Conservation (phyloP, 192 early-diverging fungal genomes). For the Entomortierella chlamydospora region DNA sequence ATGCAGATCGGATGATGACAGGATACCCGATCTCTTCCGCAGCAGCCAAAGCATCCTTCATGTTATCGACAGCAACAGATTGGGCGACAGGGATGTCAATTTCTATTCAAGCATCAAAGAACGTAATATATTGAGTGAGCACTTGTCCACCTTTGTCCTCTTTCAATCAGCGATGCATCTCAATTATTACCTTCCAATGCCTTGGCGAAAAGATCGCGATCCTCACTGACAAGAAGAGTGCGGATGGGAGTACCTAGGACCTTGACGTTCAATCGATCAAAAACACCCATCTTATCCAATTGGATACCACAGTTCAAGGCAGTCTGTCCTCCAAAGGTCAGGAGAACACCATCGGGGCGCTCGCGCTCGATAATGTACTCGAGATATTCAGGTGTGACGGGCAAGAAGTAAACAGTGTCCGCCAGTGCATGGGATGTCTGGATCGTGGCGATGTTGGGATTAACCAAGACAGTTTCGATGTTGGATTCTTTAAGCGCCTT, state of each 20-base stretch:
- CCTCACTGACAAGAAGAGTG: conserved; percentile 92
- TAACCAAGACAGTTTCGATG: conserved; percentile 95
- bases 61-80: conserved; percentile 88
- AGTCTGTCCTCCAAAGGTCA: conserved; percentile 98
- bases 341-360: conserved; percentile 93
- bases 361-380: conserved; percentile 93
- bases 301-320: conserved; percentile 96
- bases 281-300: conserved; percentile 84
- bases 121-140: too few relatives aligned
- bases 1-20: conserved; percentile 95
- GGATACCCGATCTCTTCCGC: conserved; percentile 91
- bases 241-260: conserved; percentile 96
- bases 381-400: conserved; percentile 93
- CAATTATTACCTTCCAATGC: conserved; percentile 81
- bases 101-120: conserved; percentile 55
- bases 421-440: conserved; percentile 96
- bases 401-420: conserved; percentile 95
- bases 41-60: conserved; percentile 88
- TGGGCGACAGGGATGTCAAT: conserved; percentile 90
- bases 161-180: too few relatives aligned
- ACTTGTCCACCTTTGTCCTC: too few relatives aligned
- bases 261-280: conserved; percentile 85
- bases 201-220: conserved; percentile 95
- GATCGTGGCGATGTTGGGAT: conserved; percentile 99
- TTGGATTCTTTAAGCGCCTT: conserved; percentile 94